A percentile compares a stretch with the other conserved stretches of the same genome.
Conservation (phyloP, 1,284 basidiomycete species). For the Boletus sp. region DNA sequence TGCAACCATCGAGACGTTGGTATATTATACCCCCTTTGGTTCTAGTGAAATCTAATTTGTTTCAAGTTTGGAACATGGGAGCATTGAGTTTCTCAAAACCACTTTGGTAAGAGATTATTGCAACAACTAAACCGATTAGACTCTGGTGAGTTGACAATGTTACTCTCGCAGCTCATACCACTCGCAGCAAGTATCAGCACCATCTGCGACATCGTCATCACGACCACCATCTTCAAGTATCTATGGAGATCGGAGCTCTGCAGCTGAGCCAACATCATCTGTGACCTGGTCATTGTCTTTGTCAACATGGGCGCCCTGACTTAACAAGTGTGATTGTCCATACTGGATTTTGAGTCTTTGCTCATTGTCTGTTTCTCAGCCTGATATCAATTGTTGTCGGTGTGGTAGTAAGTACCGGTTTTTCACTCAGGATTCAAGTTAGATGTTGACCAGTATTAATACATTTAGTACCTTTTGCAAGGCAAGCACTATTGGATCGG, state of each 20-base stretch:
- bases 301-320: conserved; percentile 23
- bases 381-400: conserved; percentile 12
- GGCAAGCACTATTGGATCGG: conserved; percentile 15
- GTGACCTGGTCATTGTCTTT: conserved; percentile 17
- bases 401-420: conserved; percentile 10
- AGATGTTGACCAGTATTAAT: neutral
- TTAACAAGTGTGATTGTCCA: conserved; percentile 2
- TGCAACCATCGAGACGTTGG: conserved; percentile 4
- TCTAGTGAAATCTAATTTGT: neutral
- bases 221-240: conserved; percentile 13
- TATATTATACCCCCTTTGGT: neutral
- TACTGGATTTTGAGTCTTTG: neutral
- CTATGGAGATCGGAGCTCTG: conserved; percentile 21
- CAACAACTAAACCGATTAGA: no score
- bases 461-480: conserved; percentile 12
- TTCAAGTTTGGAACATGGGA: neutral
- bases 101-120: conserved; percentile 9
- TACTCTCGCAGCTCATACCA: conserved; percentile 14
- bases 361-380: neutral
- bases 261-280: neutral
- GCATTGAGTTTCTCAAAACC: conserved; percentile 8
- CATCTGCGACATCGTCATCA: conserved; percentile 21
- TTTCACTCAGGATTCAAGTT: neutral
- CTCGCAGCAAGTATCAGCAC: conserved; percentile 9
- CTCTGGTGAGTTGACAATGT: neutral